phyloP scores from a whole-genome alignment of 345 rosid species.

The Pelargonium nanum region DNA sequence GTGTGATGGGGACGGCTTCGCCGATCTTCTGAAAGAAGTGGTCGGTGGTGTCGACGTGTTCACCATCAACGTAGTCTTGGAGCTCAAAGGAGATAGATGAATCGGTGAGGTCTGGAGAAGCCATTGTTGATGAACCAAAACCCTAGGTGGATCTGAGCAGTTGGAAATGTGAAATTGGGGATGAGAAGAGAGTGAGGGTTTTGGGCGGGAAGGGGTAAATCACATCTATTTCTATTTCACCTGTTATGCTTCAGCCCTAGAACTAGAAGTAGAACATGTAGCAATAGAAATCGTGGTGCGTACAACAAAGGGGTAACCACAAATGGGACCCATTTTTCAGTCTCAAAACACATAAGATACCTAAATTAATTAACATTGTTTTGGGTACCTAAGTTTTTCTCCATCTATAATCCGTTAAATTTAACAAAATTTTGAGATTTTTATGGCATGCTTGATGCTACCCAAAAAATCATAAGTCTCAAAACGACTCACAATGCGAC shows the following conservation, averaged over 20 bases:
- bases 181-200: neutral
- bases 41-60: slow-evolving; percentile 35
- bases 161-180: neutral
- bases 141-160: neutral
- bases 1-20: slow-evolving; percentile 37
- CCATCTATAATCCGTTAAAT: no score
- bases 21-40: slow-evolving; percentile 71
- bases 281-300: no score
- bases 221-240: neutral
- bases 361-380: no score
- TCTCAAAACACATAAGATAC: no score
- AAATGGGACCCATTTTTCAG: no score
- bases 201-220: slow-evolving; percentile 17
- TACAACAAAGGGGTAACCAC: no score
- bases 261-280: neutral
- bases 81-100: slow-evolving; percentile 18
- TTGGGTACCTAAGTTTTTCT: no score
- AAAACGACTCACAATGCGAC: no score
- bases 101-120: no score
- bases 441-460: no score
- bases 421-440: no score
- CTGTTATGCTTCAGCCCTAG: neutral
- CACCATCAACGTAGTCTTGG: slow-evolving; percentile 55
- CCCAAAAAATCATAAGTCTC: no score
- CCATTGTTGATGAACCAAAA: neutral